Conservation (phyloP, 2,329 filamentous ascomycete species). For the Nakataea oryzae region DNA sequence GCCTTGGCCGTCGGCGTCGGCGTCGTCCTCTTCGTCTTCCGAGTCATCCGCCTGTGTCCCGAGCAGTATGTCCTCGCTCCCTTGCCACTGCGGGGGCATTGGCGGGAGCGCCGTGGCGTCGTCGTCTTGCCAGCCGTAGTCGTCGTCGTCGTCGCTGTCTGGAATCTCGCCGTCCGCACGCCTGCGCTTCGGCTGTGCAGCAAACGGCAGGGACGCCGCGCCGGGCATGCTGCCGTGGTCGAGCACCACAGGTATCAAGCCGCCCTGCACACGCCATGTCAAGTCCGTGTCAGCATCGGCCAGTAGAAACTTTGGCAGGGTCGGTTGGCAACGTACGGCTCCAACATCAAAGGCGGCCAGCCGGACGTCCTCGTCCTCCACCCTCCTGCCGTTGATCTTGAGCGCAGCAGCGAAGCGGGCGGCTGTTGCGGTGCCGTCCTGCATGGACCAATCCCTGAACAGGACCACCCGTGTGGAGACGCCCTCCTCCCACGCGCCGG, state of each 20-base stretch:
- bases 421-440: conserved; percentile 31
- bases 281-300: not conserved
- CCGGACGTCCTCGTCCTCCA: conserved; percentile 26
- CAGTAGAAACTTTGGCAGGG: not conserved
- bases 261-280: conserved; percentile 22
- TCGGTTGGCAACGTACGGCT: conserved; percentile 23
- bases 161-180: conserved; percentile 47
- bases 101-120: conserved; percentile 50
- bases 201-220: not conserved
- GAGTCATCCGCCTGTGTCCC: conserved; percentile 7
- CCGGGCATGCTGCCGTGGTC: not conserved
- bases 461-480: conserved; percentile 64
- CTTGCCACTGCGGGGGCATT: conserved; percentile 57
- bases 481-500: conserved; percentile 69
- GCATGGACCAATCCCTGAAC: conserved; percentile 65
- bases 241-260: conserved; percentile 24
- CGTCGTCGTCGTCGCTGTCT: conserved; percentile 54
- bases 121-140: conserved; percentile 63
- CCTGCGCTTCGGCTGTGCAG: conserved; percentile 49
- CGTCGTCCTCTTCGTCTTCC: conserved; percentile 5
- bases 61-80: conserved; percentile 52
- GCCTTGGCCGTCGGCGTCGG: not conserved
- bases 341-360: conserved; percentile 39
- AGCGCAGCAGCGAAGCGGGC: conserved; percentile 53
- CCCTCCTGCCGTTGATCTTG: conserved; percentile 47